Conservation (phyloP, 2,329 filamentous ascomycete genomes). For the Fulvia fulva region DNA sequence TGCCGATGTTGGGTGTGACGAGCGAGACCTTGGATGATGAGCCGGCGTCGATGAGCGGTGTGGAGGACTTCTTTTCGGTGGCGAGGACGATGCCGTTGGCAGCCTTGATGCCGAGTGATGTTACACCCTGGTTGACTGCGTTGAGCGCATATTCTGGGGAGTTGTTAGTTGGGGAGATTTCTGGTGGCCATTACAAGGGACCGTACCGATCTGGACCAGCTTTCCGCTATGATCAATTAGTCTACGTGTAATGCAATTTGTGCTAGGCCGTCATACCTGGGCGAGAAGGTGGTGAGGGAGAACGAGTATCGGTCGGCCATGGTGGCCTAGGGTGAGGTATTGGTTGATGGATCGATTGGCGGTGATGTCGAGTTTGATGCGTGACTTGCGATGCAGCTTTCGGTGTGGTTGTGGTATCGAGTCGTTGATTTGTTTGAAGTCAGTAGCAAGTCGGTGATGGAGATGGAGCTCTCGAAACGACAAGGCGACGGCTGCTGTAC, state of each 20-base stretch:
- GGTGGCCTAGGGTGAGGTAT: constrained; percentile 31
- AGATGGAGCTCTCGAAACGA: not conserved
- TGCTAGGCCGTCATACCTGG: constrained; percentile 71
- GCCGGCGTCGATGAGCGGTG: constrained; percentile 88
- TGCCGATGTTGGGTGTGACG: constrained; percentile 98
- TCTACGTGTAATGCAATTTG: constrained; percentile 33
- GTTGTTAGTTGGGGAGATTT: constrained; percentile 11
- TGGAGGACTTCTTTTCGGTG: constrained; percentile 99
- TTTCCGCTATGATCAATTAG: constrained; percentile 69
- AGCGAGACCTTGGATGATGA: constrained; percentile 96
- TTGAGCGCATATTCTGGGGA: constrained; percentile 92
- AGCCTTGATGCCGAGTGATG: constrained; percentile 96
- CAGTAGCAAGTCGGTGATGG: not conserved
- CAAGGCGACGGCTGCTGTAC: not conserved
- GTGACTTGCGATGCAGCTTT: not conserved
- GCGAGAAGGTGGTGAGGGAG: constrained; percentile 98
- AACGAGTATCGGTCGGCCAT: constrained; percentile 99
- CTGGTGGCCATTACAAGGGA: not conserved
- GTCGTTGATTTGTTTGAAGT: no score
- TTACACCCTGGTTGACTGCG: constrained; percentile 98
- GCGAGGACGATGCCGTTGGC: constrained; percentile 98
- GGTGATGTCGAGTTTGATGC: not conserved
- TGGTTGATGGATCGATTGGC: not conserved
- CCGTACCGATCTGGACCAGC: constrained; percentile 91
- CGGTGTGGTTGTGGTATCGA: not conserved